Base-by-base conservation (phyloP, 768 basidiomycete species). In the Suillus americanus region DNA sequence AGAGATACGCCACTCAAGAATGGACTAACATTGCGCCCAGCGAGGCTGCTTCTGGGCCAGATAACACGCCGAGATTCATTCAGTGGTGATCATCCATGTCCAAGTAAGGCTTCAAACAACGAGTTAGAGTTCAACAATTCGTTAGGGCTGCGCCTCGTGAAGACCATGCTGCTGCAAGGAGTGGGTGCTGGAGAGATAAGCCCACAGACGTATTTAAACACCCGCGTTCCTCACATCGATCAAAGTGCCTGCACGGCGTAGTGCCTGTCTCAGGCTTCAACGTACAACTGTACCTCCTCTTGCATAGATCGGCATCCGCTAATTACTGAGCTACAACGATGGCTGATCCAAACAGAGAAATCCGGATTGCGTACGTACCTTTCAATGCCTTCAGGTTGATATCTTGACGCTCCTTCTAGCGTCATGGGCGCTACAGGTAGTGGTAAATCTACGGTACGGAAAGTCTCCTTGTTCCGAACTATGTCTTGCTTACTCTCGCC, bases 381-480 rank as follows among this genome's bases (percentile, higher is more conserved):
- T 20, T 14, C 2, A 12, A 1, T 56, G n/a, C 35, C 18, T 35
- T 18, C 43, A 2, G 1, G n/a, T 53, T 43, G 20, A 45, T 43
- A 3, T 61, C 28, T 28, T 61, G 12, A 61, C 33, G 16, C 20
- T 10, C n/a, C 45, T 16, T 40, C n/a, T 14, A 77, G 75, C 3
- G 69, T 77, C 30, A 78, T 77, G 75, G 75, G 75, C 3, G 65
- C 70, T 50, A 77, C 75, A 12, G 75, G 75, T 62, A 77, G 74
- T 71, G 75, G 75, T 20, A 77, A 77, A 76, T 76, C 77, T 23
- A 77, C 73, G 3, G 75, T 77, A 64, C 14, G 74, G 6, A 14
- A 16, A 7, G n/a, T 35, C n/a, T 8, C 9, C 13, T 55, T 37
- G 10, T 13, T 20, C 12, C 14, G 35, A 55, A 23, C 1, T 6